Percentiles rank a stretch among this genome's conserved stretches.
phyloP scores from a whole-genome alignment of 2,329 filamentous ascomycete species.

The Scedosporium dehoogii region DNA sequence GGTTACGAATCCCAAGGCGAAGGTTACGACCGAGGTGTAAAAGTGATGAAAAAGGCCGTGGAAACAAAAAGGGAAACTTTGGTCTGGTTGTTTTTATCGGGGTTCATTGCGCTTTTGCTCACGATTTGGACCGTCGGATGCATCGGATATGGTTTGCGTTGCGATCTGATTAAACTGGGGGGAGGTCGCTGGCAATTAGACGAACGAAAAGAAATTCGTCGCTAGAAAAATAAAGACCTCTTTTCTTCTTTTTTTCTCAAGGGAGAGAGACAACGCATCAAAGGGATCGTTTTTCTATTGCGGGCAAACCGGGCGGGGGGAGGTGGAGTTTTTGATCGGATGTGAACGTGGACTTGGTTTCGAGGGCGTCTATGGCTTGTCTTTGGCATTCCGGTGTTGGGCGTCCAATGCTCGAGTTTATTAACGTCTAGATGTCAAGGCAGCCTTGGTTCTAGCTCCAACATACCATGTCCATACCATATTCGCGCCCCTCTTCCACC shows the following conservation, averaged over 20 bases:
- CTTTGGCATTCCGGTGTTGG: background rate
- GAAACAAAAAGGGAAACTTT: conserved; percentile 3
- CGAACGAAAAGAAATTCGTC: background rate
- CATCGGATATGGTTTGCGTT: conserved; percentile 6
- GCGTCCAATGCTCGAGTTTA: background rate
- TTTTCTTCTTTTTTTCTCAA: background rate
- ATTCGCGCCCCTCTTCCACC: no score
- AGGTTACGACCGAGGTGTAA: conserved; percentile 91
- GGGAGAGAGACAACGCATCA: no score
- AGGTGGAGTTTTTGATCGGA: background rate
- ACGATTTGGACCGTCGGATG: background rate
- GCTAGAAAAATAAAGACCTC: conserved; percentile 8
- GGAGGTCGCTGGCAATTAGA: conserved; percentile 6
- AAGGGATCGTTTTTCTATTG: background rate
- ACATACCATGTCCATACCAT: no score
- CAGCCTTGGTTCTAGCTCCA: background rate
- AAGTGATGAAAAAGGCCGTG: conserved; percentile 11
- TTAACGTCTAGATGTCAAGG: background rate
- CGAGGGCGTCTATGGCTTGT: no score
- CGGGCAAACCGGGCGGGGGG: background rate
- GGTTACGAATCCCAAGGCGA: conserved; percentile 99
- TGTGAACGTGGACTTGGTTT: background rate
- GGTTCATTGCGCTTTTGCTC: background rate
- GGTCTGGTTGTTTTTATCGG: conserved; percentile 5
- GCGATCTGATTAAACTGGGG: background rate